Evolutionary conservation across 768 basidiomycete genomes (phyloP).

Genomic region (Xerocomellus intermedius): DNA sequence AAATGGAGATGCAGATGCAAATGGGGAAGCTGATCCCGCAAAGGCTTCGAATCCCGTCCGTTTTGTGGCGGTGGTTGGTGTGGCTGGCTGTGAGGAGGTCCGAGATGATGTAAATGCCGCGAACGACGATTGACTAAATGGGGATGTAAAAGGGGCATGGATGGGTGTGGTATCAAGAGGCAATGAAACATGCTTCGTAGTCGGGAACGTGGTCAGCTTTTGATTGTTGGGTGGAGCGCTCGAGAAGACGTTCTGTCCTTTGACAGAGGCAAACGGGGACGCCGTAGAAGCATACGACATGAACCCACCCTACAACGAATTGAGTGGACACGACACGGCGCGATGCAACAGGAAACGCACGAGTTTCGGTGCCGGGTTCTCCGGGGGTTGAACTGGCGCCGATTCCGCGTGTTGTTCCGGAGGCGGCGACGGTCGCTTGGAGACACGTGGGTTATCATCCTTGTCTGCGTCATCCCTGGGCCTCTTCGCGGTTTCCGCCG

Average conservation of each 20-base stretch:
- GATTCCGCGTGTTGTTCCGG: constrained; percentile 46
- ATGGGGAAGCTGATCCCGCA: constrained; percentile 50
- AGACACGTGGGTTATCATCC: constrained; percentile 60
- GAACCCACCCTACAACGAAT: constrained; percentile 57
- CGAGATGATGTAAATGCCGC: constrained; percentile 19
- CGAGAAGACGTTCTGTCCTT: constrained; percentile 57
- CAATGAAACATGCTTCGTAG: constrained; percentile 15
- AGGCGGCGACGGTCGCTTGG: constrained; percentile 65
- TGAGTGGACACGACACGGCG: constrained; percentile 12
- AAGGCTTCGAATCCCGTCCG: constrained; percentile 60
- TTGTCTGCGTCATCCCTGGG: constrained; percentile 60
- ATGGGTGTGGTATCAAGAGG: constrained; percentile 24
- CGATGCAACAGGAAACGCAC: constrained; percentile 36
- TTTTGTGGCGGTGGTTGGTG: constrained; percentile 42
- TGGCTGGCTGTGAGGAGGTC: constrained; percentile 14
- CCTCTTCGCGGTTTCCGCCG: constrained; percentile 50
- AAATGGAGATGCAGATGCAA: constrained; percentile 39
- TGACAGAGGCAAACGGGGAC: constrained; percentile 74
- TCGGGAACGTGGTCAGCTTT: constrained; percentile 30
- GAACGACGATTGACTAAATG: constrained; percentile 23
- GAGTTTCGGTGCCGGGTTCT: constrained; percentile 42
- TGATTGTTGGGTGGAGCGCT: constrained; percentile 22
- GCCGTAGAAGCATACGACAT: constrained; percentile 74
- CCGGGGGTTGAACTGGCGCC: constrained; percentile 2
- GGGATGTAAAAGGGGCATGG: constrained; percentile 22